phyloP scores from a whole-genome alignment of 1,284 basidiomycete genomes.

The Pseudomicrostroma phylloplanum region DNA sequence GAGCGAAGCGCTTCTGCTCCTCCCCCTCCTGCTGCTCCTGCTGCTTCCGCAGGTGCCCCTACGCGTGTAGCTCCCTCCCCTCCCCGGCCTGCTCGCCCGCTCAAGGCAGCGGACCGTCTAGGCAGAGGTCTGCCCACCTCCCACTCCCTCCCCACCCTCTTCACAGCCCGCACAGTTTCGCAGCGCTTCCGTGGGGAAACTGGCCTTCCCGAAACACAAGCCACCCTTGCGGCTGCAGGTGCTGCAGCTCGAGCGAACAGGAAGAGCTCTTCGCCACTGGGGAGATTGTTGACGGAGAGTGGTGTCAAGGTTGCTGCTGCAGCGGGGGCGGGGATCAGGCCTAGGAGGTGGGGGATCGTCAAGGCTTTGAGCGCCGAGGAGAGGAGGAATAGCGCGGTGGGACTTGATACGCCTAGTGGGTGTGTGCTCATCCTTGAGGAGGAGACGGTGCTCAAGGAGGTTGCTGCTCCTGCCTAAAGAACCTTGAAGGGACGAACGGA shows the following conservation, averaged over 20 bases:
- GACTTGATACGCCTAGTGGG: background rate
- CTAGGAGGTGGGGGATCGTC: no score
- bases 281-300: no score
- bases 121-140: background rate
- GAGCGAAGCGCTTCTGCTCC: no score
- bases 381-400: background rate
- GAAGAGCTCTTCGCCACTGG: no score
- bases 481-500: background rate
- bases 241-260: no score
- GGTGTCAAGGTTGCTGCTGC: constrained; percentile 4
- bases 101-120: no score
- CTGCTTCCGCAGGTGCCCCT: no score
- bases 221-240: background rate
- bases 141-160: constrained; percentile 20
- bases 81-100: no score
- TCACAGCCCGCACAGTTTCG: constrained; percentile 22
- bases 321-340: background rate
- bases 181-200: constrained; percentile 25
- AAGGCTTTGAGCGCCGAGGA: background rate
- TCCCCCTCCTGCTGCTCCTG: no score
- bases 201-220: constrained; percentile 24
- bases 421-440: constrained; percentile 5
- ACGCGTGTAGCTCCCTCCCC: no score
- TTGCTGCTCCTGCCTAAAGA: background rate
- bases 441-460: background rate